phyloP scores from a whole-genome alignment of 768 basidiomycete genomes.

The Xanthoconium purpureum region DNA sequence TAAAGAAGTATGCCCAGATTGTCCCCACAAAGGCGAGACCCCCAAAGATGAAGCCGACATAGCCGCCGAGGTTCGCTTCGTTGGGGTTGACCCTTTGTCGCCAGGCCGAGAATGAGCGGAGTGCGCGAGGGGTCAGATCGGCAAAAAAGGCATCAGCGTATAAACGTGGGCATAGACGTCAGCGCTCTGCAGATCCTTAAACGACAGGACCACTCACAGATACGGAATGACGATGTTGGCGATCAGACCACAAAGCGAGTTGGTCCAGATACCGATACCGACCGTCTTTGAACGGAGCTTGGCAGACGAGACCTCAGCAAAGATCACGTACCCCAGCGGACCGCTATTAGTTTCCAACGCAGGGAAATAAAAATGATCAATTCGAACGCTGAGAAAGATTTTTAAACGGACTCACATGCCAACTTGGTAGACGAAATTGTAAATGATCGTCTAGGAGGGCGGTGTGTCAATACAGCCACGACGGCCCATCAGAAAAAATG shows the following conservation, averaged over 20 bases:
- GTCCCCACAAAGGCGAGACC: slow-evolving; percentile 20
- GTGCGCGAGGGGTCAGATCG: too few relatives aligned
- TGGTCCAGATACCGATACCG: slow-evolving; percentile 25
- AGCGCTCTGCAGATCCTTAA: too few relatives aligned
- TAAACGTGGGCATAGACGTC: too few relatives aligned
- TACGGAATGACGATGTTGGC: slow-evolving; percentile 27
- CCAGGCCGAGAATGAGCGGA: too few relatives aligned
- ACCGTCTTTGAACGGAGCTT: slow-evolving; percentile 32
- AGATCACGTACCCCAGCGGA: slow-evolving; percentile 28
- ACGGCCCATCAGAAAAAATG: background rate
- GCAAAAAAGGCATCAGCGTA: too few relatives aligned
- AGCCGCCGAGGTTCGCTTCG: slow-evolving; percentile 26
- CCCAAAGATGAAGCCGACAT: slow-evolving; percentile 29
- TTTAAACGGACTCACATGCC: slow-evolving; percentile 18
- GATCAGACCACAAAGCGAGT: slow-evolving; percentile 26
- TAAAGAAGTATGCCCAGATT: slow-evolving; percentile 28
- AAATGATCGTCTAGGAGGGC: slow-evolving; percentile 24
- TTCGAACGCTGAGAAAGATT: background rate
- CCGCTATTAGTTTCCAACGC: slow-evolving; percentile 11
- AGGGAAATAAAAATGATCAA: background rate
- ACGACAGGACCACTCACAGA: background rate
- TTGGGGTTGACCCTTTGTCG: slow-evolving; percentile 25
- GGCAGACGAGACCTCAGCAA: slow-evolving; percentile 28
- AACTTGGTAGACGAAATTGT: slow-evolving; percentile 29
- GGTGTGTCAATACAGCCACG: background rate